A percentile compares a stretch with the other conserved stretches of the same genome.
These are phyloP conservation scores for Populus hybrid DNA, from an alignment of 441 rosid genomes.

Conservation along the genomic window DNA sequence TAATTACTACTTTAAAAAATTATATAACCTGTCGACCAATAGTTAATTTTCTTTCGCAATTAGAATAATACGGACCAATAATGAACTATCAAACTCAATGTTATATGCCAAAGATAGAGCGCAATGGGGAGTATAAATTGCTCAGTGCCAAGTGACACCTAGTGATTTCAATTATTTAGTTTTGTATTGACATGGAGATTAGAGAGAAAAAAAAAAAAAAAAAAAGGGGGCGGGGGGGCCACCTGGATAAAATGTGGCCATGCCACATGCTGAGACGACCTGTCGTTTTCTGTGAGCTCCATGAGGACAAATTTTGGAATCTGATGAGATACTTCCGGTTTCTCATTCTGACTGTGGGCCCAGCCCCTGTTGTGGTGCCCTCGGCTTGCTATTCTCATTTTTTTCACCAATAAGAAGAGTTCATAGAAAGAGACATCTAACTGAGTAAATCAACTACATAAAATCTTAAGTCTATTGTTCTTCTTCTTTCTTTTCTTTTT, in stretches of 20 bases:
- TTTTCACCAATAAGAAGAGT: background rate
- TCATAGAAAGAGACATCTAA: too few relatives aligned
- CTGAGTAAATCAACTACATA: too few relatives aligned
- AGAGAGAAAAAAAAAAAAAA: too few relatives aligned
- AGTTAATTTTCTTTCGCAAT: background rate
- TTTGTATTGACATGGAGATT: too few relatives aligned
- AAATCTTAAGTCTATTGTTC: too few relatives aligned
- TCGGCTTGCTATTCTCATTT: background rate
- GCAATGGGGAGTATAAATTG: too few relatives aligned
- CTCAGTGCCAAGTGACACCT: background rate
- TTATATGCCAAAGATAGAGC: too few relatives aligned
- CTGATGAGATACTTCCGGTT: constrained; percentile 27
- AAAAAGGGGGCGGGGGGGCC: background rate
- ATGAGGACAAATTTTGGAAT: constrained; percentile 32
- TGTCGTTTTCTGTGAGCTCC: constrained; percentile 22
- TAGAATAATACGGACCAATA: too few relatives aligned
- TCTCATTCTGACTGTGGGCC: background rate
- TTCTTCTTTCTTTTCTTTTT: too few relatives aligned
- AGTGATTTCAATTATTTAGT: too few relatives aligned
- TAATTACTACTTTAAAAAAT: too few relatives aligned
- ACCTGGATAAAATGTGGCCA: constrained; percentile 16
- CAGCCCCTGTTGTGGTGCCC: constrained; percentile 16
- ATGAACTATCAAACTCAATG: too few relatives aligned
- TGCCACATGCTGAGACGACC: constrained; percentile 13
- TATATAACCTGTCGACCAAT: background rate